Evolutionary conservation across 1,139 yeast species (phyloP), one percentile per base, ranked within the genome.

Genomic region (Sugiyamaella castrensis): DNA sequence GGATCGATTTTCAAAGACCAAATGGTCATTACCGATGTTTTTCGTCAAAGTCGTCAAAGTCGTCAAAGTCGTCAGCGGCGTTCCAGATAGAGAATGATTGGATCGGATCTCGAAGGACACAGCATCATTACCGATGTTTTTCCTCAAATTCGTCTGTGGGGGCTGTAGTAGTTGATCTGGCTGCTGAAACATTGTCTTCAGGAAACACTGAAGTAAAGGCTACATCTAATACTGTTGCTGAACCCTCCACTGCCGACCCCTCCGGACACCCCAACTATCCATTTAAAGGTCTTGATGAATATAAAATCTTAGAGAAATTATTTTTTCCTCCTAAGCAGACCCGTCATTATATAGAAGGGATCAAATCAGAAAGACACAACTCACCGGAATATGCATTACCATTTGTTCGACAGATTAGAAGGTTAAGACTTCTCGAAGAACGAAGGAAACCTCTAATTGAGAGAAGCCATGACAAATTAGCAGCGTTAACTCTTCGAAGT

Each of bases 331-430:
- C 46, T 37, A 45, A 46, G 24, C 46, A 43, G 27, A 40, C 46
- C 12, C 24, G 24, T 19, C 24, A 19, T 19, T 5, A 5, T 3
- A 19, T 19, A 19, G 24, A 19, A 19, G 24, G 24, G 24, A 5
- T 19, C 3, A 19, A 19, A 19, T 3, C 39, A 41, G 15, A 41
- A 46, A 15, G 46, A 6, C 34, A 49, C 24, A 37, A 34, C 34
- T 11, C 40, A 6, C 35, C 29, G 6, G 37, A 37, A 24, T 37
- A 43, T 6, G 32, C 43, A 15, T 43, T 48, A 31, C 54, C 55
- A 11, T 57, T 55, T 45, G 43, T 57, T 11, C 49, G 53, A 9
- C 60, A 55, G 41, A 57, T 58, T 41, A 53, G 49, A 40, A 49
- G 55, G 27, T 44, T 58, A 30, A 39, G 59, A 28, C 43, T 53